phyloP scores from a whole-genome alignment of 805 yeast genomes.

The Saturnispora zaruensis region DNA sequence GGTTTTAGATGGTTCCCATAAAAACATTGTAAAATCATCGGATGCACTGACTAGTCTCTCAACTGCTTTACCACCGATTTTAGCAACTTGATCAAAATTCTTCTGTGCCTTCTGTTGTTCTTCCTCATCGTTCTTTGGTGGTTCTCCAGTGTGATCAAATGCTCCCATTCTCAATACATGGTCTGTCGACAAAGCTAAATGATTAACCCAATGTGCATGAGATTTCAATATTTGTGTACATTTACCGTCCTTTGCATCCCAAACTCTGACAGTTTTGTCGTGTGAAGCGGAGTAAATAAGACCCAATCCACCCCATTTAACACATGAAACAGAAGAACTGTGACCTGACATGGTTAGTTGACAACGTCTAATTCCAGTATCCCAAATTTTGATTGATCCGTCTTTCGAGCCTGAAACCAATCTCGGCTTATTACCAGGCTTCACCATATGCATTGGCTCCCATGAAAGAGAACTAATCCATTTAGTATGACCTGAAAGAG shows the following conservation, averaged over 20 bases:
- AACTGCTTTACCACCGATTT: conserved; percentile 41
- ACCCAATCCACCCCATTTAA: conserved; percentile 93
- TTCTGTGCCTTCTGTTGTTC: conserved; percentile 46
- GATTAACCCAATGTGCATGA: conserved; percentile 98
- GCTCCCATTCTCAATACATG: conserved; percentile 82
- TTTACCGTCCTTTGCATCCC: conserved; percentile 78
- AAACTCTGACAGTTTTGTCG: conserved; percentile 85
- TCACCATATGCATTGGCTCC: conserved; percentile 86
- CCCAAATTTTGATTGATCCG: conserved; percentile 86
- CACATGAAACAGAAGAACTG: conserved; percentile 81
- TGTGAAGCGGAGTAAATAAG: conserved; percentile 87
- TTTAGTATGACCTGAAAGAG: conserved; percentile 74
- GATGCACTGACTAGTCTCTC: conserved; percentile 91
- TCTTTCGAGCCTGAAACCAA: conserved; percentile 88
- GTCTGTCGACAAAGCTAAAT: conserved; percentile 85
- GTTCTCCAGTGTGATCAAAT: conserved; percentile 59
- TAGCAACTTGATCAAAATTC: conserved; percentile 56
- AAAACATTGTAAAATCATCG: conserved; percentile 95
- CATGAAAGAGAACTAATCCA: conserved; percentile 87
- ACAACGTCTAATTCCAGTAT: conserved; percentile 59
- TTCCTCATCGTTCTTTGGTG: conserved; percentile 37
- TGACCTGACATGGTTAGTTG: conserved; percentile 77
- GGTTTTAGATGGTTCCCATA: conserved; percentile 85
- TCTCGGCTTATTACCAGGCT: conserved; percentile 56
- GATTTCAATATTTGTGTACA: conserved; percentile 71